These are phyloP conservation scores for Globisporangium spinosum DNA, from an alignment of 352 stramenopile genomes.

Conservation along the genomic window DNA sequence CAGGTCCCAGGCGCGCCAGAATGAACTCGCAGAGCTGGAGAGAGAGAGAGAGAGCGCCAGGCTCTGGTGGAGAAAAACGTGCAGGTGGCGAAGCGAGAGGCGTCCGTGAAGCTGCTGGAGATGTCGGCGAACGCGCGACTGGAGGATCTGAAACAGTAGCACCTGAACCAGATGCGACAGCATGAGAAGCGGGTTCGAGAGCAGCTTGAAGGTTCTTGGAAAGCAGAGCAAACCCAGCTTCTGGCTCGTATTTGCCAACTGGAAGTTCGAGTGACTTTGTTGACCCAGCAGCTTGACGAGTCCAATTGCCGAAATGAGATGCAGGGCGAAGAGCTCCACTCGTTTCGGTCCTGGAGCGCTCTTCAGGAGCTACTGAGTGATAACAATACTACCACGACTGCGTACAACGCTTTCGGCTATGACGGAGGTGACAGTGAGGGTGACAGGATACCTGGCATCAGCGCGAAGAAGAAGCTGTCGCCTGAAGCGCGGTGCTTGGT, in stretches of 20 bases:
- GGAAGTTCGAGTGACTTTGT: neutral
- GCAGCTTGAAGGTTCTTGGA: constrained; percentile 2
- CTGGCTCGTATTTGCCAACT: neutral
- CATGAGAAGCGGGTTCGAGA: neutral
- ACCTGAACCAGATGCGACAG: neutral
- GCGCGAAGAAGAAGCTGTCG: constrained; percentile 7
- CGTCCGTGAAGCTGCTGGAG: constrained; percentile 9
- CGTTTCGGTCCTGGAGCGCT: constrained; percentile 7
- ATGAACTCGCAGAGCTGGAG: neutral
- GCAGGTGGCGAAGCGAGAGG: constrained; percentile 6
- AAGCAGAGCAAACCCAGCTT: neutral
- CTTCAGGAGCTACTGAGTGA: neutral
- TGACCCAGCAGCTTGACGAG: neutral
- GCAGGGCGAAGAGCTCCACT: constrained; percentile 15
- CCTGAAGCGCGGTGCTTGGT: constrained; percentile 24
- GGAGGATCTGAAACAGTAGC: neutral
- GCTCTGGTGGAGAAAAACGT: neutral
- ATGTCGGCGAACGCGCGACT: neutral
- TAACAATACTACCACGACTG: neutral
- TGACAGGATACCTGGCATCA: neutral
- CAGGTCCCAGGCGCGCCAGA: constrained; percentile 1
- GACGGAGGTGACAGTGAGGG: neutral
- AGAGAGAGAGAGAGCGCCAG: neutral
- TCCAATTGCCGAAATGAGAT: constrained; percentile 7
- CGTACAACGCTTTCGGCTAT: neutral